A percentile compares a stretch with the other conserved stretches of the same genome.
These are phyloP conservation scores for Metschnikowia santaceciliae DNA, from an alignment of 805 yeast species.

Conservation along the genomic window DNA sequence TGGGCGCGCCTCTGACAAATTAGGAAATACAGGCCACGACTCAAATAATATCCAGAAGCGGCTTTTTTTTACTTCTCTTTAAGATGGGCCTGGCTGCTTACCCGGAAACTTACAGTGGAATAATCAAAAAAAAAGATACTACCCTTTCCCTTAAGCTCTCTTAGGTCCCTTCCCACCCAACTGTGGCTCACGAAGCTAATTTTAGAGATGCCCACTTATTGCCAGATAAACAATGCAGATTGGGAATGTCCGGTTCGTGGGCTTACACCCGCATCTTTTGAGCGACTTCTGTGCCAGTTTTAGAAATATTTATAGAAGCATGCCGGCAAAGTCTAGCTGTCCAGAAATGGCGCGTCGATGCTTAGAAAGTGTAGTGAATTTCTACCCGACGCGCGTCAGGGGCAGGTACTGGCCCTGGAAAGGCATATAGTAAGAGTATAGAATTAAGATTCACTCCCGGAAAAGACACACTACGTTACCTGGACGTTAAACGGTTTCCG, in stretches of 20 bases:
- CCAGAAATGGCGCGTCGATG: not conserved
- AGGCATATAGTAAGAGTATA: not conserved
- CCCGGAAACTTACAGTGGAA: too few species aligned
- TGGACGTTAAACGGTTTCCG: not conserved
- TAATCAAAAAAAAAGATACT: too few species aligned
- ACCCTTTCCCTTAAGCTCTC: too few species aligned
- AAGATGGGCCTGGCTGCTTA: not conserved
- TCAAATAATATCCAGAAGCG: not conserved
- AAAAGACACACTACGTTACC: not conserved
- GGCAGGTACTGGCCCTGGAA: not conserved
- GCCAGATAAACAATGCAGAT: not conserved
- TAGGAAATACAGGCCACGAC: not conserved
- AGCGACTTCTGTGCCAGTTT: not conserved
- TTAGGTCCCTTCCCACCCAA: too few species aligned
- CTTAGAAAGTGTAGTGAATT: not conserved
- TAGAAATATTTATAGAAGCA: not conserved
- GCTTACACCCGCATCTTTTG: not conserved
- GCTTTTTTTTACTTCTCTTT: not conserved
- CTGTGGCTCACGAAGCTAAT: not conserved
- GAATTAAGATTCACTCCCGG: not conserved
- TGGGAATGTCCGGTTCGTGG: not conserved
- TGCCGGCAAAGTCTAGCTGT: not conserved
- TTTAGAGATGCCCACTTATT: not conserved
- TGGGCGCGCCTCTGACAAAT: not conserved
- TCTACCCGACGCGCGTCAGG: slow-evolving; percentile 1